Evolutionary conservation across 257 asterid species (phyloP).

Genomic region (Leonotis leonurus): DNA sequence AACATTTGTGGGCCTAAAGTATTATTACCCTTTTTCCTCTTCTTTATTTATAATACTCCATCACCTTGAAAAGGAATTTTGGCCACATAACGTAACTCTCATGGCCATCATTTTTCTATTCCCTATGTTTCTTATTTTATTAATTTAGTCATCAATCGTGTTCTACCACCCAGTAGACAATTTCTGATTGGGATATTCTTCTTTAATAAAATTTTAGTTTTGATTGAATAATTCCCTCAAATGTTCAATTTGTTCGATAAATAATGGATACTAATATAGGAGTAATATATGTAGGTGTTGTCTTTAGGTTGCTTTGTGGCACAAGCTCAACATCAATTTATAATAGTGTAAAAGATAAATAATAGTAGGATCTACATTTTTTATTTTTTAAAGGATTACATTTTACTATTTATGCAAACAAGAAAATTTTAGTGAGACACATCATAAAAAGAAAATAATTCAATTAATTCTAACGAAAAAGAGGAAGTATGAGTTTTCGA

Average conservation of each 20-base stretch:
- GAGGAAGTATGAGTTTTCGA: too few species aligned
- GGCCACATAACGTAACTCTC: slow-evolving; percentile 13
- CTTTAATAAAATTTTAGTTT: too few species aligned
- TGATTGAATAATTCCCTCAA: not conserved
- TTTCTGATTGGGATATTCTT: not conserved
- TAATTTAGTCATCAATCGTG: not conserved
- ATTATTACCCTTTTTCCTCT: slow-evolving; percentile 10
- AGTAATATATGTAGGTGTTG: not conserved
- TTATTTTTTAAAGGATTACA: too few species aligned
- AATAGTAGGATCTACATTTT: too few species aligned
- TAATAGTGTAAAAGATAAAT: too few species aligned
- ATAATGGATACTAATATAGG: not conserved
- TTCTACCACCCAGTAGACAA: not conserved
- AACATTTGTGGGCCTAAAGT: slow-evolving; percentile 49
- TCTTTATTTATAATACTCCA: slow-evolving; percentile 15
- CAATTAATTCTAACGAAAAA: too few species aligned
- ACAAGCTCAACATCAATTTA: too few species aligned
- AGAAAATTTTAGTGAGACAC: too few species aligned
- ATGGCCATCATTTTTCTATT: not conserved
- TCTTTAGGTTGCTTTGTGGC: too few species aligned
- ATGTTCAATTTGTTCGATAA: not conserved
- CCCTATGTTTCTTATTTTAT: not conserved
- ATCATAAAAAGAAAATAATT: too few species aligned
- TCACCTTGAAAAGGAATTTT: slow-evolving; percentile 11
- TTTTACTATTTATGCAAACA: too few species aligned